A percentile compares a stretch with the other conserved stretches of the same genome.
These are phyloP conservation scores for Hypoxylon crocopeplum DNA, from an alignment of 495 filamentous ascomycete genomes.

Conservation along the genomic window DNA sequence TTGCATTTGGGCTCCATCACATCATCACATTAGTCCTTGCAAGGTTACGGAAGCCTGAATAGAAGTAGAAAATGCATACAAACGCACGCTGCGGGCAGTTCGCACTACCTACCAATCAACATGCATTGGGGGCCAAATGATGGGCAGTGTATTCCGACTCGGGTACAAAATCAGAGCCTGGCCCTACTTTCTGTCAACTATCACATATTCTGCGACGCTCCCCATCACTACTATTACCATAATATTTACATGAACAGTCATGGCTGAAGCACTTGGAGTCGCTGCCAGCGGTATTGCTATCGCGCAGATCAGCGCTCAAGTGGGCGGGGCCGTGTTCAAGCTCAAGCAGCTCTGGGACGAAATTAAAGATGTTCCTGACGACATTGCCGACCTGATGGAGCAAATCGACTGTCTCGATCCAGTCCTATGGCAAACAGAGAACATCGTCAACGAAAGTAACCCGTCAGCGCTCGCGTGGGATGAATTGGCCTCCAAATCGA, in stretches of 20 bases:
- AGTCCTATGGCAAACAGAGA: slow-evolving; percentile 32
- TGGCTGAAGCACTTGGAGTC: slow-evolving; percentile 44
- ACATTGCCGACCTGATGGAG: slow-evolving; percentile 37
- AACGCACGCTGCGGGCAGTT: too few species aligned
- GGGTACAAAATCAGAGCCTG: background rate
- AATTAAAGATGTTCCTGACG: slow-evolving; percentile 43
- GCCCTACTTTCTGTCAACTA: background rate
- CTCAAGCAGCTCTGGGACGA: slow-evolving; percentile 45
- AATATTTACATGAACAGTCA: slow-evolving; percentile 14
- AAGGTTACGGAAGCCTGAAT: too few species aligned
- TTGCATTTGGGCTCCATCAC: too few species aligned
- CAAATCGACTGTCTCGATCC: slow-evolving; percentile 41
- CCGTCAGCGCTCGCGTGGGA: slow-evolving; percentile 19
- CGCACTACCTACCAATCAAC: too few species aligned
- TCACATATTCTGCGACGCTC: too few species aligned
- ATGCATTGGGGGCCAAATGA: too few species aligned
- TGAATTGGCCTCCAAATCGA: slow-evolving; percentile 9
- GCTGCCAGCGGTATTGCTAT: slow-evolving; percentile 49
- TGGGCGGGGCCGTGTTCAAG: slow-evolving; percentile 40
- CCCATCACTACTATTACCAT: too few species aligned
- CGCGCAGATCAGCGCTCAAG: slow-evolving; percentile 32
- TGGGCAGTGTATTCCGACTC: background rate
- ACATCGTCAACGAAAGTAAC: slow-evolving; percentile 22
- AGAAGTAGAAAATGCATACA: too few species aligned
- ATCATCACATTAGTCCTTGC: too few species aligned